Conservation (phyloP, 2,329 filamentous ascomycete species). For the Aspergillus aculeatinus region DNA sequence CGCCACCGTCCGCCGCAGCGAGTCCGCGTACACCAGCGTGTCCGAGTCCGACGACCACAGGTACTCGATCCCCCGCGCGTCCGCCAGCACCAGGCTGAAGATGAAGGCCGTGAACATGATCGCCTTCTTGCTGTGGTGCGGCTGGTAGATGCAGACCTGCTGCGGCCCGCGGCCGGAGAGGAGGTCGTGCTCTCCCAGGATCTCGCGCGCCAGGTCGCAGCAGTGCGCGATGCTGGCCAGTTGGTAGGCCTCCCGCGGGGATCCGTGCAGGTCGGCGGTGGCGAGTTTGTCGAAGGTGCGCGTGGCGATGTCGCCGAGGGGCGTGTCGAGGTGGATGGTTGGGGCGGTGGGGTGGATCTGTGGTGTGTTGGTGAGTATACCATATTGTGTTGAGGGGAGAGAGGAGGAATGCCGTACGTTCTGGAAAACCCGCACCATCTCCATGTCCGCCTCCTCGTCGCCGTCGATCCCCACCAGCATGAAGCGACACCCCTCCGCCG, state of each 20-base stretch:
- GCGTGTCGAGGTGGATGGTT: constrained; percentile 27
- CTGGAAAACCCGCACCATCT: constrained; percentile 31
- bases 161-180: constrained; percentile 13
- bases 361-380: too few relatives aligned
- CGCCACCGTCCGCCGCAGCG: constrained; percentile 29
- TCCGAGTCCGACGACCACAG: constrained; percentile 42
- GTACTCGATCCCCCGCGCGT: constrained; percentile 34
- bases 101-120: constrained; percentile 42
- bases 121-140: constrained; percentile 41
- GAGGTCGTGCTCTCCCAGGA: constrained; percentile 19
- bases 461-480: constrained; percentile 33
- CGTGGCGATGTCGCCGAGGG: constrained; percentile 27
- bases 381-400: too few relatives aligned
- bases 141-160: constrained; percentile 35
- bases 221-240: constrained; percentile 23
- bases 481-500: constrained; percentile 23
- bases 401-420: background rate
- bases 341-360: constrained; percentile 26
- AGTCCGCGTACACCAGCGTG: constrained; percentile 32
- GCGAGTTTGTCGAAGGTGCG: constrained; percentile 11
- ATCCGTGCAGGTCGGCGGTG: background rate
- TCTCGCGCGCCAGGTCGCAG: constrained; percentile 22
- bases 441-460: constrained; percentile 27
- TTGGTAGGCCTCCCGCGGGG: constrained; percentile 8
- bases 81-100: constrained; percentile 33